Percentiles rank a stretch among this genome's conserved stretches.
Evolutionary conservation across 228 moss, liverwort and hornwort species (phyloP).

Genomic region (Sphagnum fallax): DNA sequence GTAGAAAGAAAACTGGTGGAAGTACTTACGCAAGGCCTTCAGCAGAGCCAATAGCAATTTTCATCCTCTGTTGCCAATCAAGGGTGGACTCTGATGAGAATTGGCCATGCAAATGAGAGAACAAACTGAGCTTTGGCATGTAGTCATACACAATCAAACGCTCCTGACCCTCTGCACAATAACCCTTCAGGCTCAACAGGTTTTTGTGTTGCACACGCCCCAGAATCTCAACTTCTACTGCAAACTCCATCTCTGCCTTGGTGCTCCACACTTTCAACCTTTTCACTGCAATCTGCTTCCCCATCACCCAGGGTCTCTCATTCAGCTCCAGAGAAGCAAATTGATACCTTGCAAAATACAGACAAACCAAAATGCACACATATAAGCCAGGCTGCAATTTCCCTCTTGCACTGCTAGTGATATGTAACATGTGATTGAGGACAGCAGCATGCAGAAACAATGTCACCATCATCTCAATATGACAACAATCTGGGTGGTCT

Average conservation of each 20-base stretch:
- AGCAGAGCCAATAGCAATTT: conserved; percentile 84
- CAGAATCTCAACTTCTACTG: conserved; percentile 94
- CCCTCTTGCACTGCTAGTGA: too few relatives aligned
- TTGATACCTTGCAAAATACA: neutral
- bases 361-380: neutral
- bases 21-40: conserved; percentile 87
- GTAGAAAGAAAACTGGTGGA: neutral
- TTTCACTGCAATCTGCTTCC: conserved; percentile 84
- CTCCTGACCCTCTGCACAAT: conserved; percentile 97
- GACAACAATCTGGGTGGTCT: neutral
- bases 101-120: conserved; percentile 90
- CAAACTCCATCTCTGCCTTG: conserved; percentile 97
- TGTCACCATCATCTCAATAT: neutral
- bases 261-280: conserved; percentile 98
- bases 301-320: conserved; percentile 4
- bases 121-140: conserved; percentile 85
- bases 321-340: neutral
- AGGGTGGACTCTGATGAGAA: conserved; percentile 67
- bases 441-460: too few relatives aligned
- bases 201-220: conserved; percentile 93
- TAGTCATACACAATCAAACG: conserved; percentile 95
- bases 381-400: neutral
- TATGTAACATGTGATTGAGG: too few relatives aligned
- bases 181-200: conserved; percentile 76
- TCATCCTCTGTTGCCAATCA: conserved; percentile 76